These are phyloP conservation scores for Wickerhamomyces chambardii DNA, from an alignment of 805 yeast species.

Conservation along the genomic window DNA sequence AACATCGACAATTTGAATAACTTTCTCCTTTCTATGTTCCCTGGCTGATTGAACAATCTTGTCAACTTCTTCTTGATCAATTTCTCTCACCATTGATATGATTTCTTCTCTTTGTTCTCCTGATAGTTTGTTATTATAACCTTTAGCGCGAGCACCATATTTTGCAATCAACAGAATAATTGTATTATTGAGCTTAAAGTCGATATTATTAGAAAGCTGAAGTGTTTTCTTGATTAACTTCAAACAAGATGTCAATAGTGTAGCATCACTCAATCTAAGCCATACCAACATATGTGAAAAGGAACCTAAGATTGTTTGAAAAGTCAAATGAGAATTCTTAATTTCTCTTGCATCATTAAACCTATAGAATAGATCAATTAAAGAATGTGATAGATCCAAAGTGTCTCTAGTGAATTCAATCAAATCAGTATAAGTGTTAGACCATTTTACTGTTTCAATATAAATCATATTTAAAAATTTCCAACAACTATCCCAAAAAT, in stretches of 20 bases:
- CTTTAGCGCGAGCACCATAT: slow-evolving; percentile 57
- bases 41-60: slow-evolving; percentile 34
- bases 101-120: slow-evolving; percentile 60
- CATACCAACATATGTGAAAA: slow-evolving; percentile 66
- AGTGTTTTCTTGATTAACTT: slow-evolving; percentile 56
- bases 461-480: slow-evolving; percentile 59
- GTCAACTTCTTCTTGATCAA: slow-evolving; percentile 48
- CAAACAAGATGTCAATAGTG: slow-evolving; percentile 67
- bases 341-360: slow-evolving; percentile 21
- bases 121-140: slow-evolving; percentile 60
- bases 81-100: slow-evolving; percentile 46
- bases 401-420: slow-evolving; percentile 84
- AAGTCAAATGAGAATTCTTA: slow-evolving; percentile 24
- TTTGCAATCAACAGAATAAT: slow-evolving; percentile 50
- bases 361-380: slow-evolving; percentile 59
- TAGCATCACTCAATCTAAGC: slow-evolving; percentile 75
- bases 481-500: slow-evolving; percentile 73
- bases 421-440: slow-evolving; percentile 46
- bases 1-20: background rate
- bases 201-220: slow-evolving; percentile 49
- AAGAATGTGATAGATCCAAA: slow-evolving; percentile 62
- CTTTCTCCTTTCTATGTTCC: slow-evolving; percentile 16
- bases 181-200: slow-evolving; percentile 39
- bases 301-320: slow-evolving; percentile 48
- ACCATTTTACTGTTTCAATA: slow-evolving; percentile 67